Percentiles rank a stretch among this genome's conserved stretches.
phyloP scores from a whole-genome alignment of 495 filamentous ascomycete species.

The Podospora comata region DNA sequence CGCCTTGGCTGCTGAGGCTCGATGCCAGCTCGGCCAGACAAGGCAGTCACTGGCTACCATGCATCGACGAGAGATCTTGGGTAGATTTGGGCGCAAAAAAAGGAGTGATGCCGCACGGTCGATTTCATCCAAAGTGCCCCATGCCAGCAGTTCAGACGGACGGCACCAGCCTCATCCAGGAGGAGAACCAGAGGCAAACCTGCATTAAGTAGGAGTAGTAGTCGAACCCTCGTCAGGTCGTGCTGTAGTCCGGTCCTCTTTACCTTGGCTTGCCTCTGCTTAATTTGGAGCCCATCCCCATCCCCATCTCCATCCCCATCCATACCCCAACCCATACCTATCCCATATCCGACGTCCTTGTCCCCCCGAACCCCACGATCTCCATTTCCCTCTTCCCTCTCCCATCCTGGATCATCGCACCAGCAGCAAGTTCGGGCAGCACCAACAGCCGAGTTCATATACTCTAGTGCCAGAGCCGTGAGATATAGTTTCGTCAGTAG shows the following conservation, averaged over 20 bases:
- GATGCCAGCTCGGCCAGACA: not conserved
- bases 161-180: not conserved
- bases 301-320: no score
- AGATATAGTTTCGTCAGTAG: slow-evolving; percentile 1
- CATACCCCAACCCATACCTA: slow-evolving; percentile 7
- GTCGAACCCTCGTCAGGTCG: not conserved
- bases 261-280: not conserved
- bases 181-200: not conserved
- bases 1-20: slow-evolving; percentile 5
- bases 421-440: not conserved
- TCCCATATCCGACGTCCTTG: slow-evolving; percentile 30
- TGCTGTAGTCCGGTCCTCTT: not conserved
- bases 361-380: slow-evolving; percentile 23
- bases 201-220: not conserved
- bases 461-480: slow-evolving; percentile 3
- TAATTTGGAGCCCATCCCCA: no score
- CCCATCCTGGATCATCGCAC: slow-evolving; percentile 8
- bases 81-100: slow-evolving; percentile 26
- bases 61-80: slow-evolving; percentile 19
- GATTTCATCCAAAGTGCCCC: slow-evolving; percentile 20
- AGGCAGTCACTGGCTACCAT: slow-evolving; percentile 16
- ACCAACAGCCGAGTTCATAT: not conserved
- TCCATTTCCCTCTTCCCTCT: slow-evolving; percentile 13
- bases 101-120: slow-evolving; percentile 14
- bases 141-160: slow-evolving; percentile 7